A percentile compares a stretch with the other conserved stretches of the same genome.
Evolutionary conservation across 805 yeast species (phyloP).

Genomic region (Spencermartinsiella europaea): DNA sequence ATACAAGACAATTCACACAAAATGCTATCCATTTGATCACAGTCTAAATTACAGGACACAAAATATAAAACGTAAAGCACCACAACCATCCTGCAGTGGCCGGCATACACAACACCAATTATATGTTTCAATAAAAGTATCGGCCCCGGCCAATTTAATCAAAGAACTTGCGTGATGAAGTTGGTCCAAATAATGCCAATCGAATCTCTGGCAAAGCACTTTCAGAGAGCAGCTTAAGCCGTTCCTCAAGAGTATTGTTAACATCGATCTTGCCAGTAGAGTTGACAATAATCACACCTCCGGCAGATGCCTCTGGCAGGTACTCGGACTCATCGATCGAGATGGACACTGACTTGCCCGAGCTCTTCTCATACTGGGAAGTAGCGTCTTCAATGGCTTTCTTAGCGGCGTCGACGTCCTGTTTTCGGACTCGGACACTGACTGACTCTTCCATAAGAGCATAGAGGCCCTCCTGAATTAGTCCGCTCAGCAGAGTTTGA

Average conservation of each 20-base stretch:
- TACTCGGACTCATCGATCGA: constrained; percentile 50
- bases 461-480: constrained; percentile 65
- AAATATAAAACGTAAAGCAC: too few relatives aligned
- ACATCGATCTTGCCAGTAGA: constrained; percentile 79
- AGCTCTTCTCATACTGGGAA: constrained; percentile 55
- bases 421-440: constrained; percentile 59
- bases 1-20: too few relatives aligned
- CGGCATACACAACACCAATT: too few relatives aligned
- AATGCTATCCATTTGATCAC: too few relatives aligned
- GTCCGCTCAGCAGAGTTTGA: constrained; percentile 62
- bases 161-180: constrained; percentile 83
- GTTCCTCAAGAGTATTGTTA: constrained; percentile 90
- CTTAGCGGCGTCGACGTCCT: constrained; percentile 56
- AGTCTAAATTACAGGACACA: too few relatives aligned
- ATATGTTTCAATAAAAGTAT: too few relatives aligned
- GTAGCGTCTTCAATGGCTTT: constrained; percentile 59
- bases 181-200: constrained; percentile 69
- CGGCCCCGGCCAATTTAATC: constrained; percentile 43
- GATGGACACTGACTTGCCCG: constrained; percentile 54
- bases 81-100: too few relatives aligned
- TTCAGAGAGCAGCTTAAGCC: constrained; percentile 75
- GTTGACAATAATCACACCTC: constrained; percentile 77
- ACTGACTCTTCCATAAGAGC: constrained; percentile 70
- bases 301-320: constrained; percentile 63
- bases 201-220: constrained; percentile 90